phyloP scores from a whole-genome alignment of 1,284 basidiomycete genomes.

The Rhodotorula glutinis region DNA sequence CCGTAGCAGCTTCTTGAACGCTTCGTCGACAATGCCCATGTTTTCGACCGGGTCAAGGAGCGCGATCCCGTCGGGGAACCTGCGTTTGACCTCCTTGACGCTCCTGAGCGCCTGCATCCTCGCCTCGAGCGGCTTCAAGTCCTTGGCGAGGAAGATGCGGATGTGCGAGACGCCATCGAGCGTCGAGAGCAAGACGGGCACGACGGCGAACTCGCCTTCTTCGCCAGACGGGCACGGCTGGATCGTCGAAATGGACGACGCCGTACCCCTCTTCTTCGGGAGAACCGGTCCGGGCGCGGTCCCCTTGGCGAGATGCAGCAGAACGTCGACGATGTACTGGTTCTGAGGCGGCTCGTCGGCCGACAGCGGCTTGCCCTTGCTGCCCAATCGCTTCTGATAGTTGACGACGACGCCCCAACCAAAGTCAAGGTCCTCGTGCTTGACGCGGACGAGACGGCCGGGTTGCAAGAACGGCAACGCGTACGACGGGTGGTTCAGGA shows the following conservation, averaged over 20 bases:
- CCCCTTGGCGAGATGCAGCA: constrained; percentile 74
- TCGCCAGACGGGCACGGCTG: constrained; percentile 67
- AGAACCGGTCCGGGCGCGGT: constrained; percentile 58
- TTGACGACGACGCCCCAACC: constrained; percentile 95
- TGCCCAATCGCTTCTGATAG: constrained; percentile 70
- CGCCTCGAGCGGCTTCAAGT: constrained; percentile 70
- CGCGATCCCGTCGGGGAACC: constrained; percentile 83
- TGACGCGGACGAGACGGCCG: constrained; percentile 85
- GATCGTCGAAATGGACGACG: constrained; percentile 60
- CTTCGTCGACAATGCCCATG: constrained; percentile 94
- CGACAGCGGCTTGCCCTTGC: constrained; percentile 50
- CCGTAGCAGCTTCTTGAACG: constrained; percentile 80
- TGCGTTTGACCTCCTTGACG: constrained; percentile 79
- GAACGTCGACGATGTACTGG: constrained; percentile 90
- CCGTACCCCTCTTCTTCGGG: constrained; percentile 46
- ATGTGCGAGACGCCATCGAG: constrained; percentile 83
- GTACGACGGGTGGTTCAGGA: constrained; percentile 93
- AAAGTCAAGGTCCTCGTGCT: constrained; percentile 82
- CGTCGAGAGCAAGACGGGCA: constrained; percentile 84
- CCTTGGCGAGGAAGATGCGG: constrained; percentile 84
- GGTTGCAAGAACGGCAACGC: constrained; percentile 88
- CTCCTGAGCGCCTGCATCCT: constrained; percentile 85
- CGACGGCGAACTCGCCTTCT: constrained; percentile 72
- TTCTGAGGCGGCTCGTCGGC: constrained; percentile 76
- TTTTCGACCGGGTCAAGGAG: constrained; percentile 89